Base-by-base conservation (phyloP, 306 rosid genomes). In the Macrotyloma uniflorum region DNA sequence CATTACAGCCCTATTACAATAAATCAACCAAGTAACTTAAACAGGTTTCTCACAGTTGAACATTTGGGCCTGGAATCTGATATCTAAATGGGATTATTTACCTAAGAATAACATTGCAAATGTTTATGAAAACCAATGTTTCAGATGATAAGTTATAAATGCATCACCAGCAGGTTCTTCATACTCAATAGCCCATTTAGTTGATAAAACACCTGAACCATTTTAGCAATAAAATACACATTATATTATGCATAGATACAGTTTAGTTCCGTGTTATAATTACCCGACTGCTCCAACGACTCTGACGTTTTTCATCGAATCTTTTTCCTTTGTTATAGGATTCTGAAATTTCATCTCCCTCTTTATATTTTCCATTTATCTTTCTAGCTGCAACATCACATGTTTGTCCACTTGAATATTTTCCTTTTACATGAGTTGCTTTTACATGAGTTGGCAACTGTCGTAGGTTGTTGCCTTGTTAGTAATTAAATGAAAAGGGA, bases 161-260 rank as follows among this genome's bases (percentile, higher is more conserved):
- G 99, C 99, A 75, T 91, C 88, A 71, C 98, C 98, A 55, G 98
- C 99, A 10, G 97, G 97, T 74, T 91, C 97, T 91, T 95, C 99
- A 51, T 95, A 95, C 85, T 95, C 98, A 23, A 95, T 93, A 43
- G 99, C 99, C 99, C 99, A 95, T 88, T 93, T 95, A 49, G 99
- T 93, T 45, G 59, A 58, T 61, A 96, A 75, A 76, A 80, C 84
- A 38, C 99, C 98, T 91, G 87, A 77, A 86, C 71, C 70, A 74
- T 79, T 51, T 51, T 69, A 79, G 70, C 78, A 78, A 61, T 20
- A 59, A 40, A 50, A 24, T 38, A 65, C 49, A 65, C 6, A 40
- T 67, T 59, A 78, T 26, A 64, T 42, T 35, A 35, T 54, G 50
- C 57, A 54, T 15, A 72, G 0, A 77, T 32, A 54, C 13, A 64